Base-by-base conservation (phyloP, 140 eudicot species). In the Oenanthe javanica region DNA sequence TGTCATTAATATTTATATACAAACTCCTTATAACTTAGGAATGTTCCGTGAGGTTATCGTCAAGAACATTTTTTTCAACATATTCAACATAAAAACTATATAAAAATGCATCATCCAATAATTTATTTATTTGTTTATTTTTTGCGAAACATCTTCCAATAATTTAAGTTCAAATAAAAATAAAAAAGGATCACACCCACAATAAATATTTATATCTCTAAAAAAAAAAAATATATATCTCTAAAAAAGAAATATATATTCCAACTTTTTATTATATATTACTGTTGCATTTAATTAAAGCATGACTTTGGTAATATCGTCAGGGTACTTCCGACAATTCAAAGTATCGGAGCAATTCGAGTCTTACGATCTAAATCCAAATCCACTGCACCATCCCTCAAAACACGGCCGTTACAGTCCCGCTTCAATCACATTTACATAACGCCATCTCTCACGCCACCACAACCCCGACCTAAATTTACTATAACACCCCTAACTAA, bases 401-500 rank as follows among this genome's bases (percentile, higher is more conserved):
- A 81, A 82, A 64, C 77, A 59, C 61, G 42, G 72, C 78, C 84
- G 80, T 83, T 86, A 45, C 71, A 76, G 3, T 42, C 73, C 18
- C 75, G n/a, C 64, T 15, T 59, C 64, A 21, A 63, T 13, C 49
- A 51, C 45, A 66, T 50, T 76, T 66, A 55, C 38, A 21, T 76
- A 52, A 75, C 85, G 51, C 80, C 83, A 59, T 77, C 84, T 75
- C 42, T 79, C 52, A 85, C 79, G 47, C 76, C 83, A n/a, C 66
- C 79, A 38, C 59, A 15, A 25, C 46, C 15, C 49, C 15, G 78
- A 0, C 2, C 7, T 9, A 6, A 81, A 90, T 66, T 90, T 85
- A 91, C 96, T 25, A 85, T 88, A 88, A 77, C 84, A 84, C 96
- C 97, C 90, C 83, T 85, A 23, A 12, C 14, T n/a, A 11, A 11